Conservation (phyloP, 768 basidiomycete genomes). For the Mycena alexandri region DNA sequence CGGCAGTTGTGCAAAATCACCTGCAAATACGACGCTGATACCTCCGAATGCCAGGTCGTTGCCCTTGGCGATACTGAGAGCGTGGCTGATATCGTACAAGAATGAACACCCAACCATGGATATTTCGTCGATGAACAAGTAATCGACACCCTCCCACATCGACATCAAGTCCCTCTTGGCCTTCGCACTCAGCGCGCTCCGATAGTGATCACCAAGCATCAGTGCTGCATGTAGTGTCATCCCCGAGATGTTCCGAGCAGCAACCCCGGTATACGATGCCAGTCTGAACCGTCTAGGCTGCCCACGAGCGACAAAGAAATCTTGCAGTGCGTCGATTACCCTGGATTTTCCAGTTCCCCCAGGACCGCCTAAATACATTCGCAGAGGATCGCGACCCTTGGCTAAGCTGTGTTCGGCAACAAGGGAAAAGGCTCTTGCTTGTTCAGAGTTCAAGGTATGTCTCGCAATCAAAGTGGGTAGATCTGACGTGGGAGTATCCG, state of each 20-base stretch:
- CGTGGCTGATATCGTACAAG: too few species aligned
- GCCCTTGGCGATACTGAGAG: too few species aligned
- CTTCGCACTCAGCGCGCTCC: not conserved
- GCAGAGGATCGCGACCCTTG: conserved; percentile 27
- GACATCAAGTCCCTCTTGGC: conserved; percentile 34
- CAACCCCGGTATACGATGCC: conserved; percentile 39
- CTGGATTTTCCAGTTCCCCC: conserved; percentile 47
- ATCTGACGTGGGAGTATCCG: too few species aligned
- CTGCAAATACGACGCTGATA: too few species aligned
- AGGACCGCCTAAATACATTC: conserved; percentile 45
- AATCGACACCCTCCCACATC: conserved; percentile 56
- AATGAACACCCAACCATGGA: conserved; percentile 50
- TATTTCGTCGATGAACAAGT: conserved; percentile 54
- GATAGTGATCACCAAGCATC: conserved; percentile 1
- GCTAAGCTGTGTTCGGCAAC: not conserved
- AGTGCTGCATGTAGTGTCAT: conserved; percentile 55
- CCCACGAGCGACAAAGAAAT: conserved; percentile 32
- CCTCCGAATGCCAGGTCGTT: too few species aligned
- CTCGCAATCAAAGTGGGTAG: too few species aligned
- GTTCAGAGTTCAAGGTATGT: too few species aligned
- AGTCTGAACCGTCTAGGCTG: conserved; percentile 45
- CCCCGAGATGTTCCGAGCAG: too few species aligned
- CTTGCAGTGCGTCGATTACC: conserved; percentile 40
- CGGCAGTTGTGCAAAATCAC: too few species aligned
- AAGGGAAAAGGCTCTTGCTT: too few species aligned